These are phyloP conservation scores for Mallotus nudiflorus DNA, from an alignment of 345 rosid species.

Conservation along the genomic window DNA sequence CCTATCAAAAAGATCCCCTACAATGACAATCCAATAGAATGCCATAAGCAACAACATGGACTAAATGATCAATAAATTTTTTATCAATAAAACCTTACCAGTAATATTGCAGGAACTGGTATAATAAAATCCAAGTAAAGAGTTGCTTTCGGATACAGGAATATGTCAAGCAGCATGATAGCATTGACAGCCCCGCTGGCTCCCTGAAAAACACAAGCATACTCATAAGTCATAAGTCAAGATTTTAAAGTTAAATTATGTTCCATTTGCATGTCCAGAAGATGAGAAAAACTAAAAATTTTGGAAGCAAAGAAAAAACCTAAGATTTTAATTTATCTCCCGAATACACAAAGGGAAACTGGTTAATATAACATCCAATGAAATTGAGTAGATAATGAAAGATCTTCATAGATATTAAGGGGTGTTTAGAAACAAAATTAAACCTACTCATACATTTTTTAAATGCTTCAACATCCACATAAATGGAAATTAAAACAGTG, in stretches of 20 bases:
- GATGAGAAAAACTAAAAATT: background rate
- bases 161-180: constrained; percentile 81
- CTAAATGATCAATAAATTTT: background rate
- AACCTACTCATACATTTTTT: background rate
- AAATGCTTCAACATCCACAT: background rate
- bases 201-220: constrained; percentile 47
- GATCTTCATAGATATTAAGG: background rate
- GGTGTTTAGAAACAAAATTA: background rate
- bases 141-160: constrained; percentile 75
- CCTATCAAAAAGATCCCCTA: constrained; percentile 80
- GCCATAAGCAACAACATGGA: background rate
- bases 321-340: background rate
- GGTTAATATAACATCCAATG: background rate
- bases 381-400: background rate
- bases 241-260: background rate
- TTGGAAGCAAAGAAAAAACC: background rate
- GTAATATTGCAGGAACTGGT: constrained; percentile 83
- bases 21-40: constrained; percentile 4
- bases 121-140: constrained; percentile 62
- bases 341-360: background rate
- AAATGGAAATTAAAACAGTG: background rate
- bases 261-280: constrained; percentile 4
- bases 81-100: constrained; percentile 49
- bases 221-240: background rate
- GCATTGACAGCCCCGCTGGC: constrained; percentile 97